Percentiles rank a stretch among this genome's conserved stretches.
Conservation (phyloP, 1,284 basidiomycete species). For the Chalciporus piperatoides region DNA sequence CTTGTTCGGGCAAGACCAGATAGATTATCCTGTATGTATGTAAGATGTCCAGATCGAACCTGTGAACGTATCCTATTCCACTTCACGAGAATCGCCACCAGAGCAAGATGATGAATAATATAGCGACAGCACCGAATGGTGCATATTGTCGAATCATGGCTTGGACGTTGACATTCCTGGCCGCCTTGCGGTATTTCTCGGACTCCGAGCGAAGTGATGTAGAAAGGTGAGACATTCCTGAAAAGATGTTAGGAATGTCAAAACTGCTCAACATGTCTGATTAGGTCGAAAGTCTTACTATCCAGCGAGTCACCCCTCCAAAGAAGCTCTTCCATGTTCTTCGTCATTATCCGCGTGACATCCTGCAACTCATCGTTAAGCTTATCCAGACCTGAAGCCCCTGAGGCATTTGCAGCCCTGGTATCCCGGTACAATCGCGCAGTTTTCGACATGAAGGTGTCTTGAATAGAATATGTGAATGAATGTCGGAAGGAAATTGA, state of each 20-base stretch:
- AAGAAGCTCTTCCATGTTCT: slow-evolving; percentile 99
- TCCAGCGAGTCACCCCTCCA: slow-evolving; percentile 98
- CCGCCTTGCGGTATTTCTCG: slow-evolving; percentile 95
- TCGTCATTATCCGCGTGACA: slow-evolving; percentile 99
- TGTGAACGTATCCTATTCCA: slow-evolving; percentile 7
- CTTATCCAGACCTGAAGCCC: slow-evolving; percentile 70
- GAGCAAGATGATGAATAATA: slow-evolving; percentile 83
- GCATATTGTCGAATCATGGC: slow-evolving; percentile 96
- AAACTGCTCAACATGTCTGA: background rate
- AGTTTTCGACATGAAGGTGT: slow-evolving; percentile 99
- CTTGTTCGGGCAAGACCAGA: slow-evolving; percentile 10
- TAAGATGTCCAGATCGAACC: slow-evolving; percentile 22
- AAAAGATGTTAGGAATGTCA: slow-evolving; percentile 7
- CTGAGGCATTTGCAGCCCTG: slow-evolving; percentile 75
- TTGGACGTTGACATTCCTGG: slow-evolving; percentile 91
- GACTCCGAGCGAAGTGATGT: slow-evolving; percentile 96
- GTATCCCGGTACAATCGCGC: slow-evolving; percentile 94
- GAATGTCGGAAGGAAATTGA: slow-evolving; percentile 1
- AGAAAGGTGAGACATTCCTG: slow-evolving; percentile 97
- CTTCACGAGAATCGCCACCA: slow-evolving; percentile 84
- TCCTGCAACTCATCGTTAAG: slow-evolving; percentile 97
- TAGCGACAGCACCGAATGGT: slow-evolving; percentile 76
- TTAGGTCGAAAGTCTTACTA: slow-evolving; percentile 48
- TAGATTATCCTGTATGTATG: slow-evolving; percentile 29
- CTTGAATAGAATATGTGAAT: slow-evolving; percentile 39